Evolutionary conservation across 2,329 filamentous ascomycete species (phyloP).

Genomic region (Hirsutella rhossiliensis): DNA sequence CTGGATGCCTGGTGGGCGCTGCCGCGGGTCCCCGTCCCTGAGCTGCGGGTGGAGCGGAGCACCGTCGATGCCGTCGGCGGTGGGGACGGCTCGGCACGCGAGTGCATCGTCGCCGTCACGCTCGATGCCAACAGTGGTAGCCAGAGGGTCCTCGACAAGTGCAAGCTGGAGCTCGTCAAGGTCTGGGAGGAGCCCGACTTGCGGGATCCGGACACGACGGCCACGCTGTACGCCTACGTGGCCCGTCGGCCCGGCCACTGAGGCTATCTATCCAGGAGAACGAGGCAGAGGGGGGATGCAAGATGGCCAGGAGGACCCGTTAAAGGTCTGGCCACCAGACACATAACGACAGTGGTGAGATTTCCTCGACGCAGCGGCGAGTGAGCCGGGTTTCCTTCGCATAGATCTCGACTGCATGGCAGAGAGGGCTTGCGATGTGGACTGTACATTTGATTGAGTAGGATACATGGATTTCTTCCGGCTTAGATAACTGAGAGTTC

Average conservation of each 20-base stretch:
- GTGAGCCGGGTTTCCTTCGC: too few relatives aligned
- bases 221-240: conserved; percentile 13
- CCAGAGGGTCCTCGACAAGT: conserved; percentile 17
- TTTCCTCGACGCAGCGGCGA: too few relatives aligned
- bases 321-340: too few relatives aligned
- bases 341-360: too few relatives aligned
- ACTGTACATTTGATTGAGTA: too few relatives aligned
- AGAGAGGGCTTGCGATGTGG: too few relatives aligned
- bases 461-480: too few relatives aligned
- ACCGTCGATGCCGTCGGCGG: conserved; percentile 18
- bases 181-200: not conserved
- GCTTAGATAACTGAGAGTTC: too few relatives aligned
- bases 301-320: not conserved
- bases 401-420: too few relatives aligned
- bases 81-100: conserved; percentile 14
- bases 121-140: conserved; percentile 38
- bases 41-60: conserved; percentile 27
- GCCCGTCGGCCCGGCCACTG: not conserved
- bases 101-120: conserved; percentile 34
- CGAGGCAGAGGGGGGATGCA: not conserved
- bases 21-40: conserved; percentile 27
- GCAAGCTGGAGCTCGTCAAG: conserved; percentile 36
- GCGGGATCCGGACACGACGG: not conserved
- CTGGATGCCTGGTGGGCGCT: conserved; percentile 32
- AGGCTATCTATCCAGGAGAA: not conserved